These are phyloP conservation scores for Pythium scleroteichum DNA, from an alignment of 352 stramenopile species.

Conservation along the genomic window DNA sequence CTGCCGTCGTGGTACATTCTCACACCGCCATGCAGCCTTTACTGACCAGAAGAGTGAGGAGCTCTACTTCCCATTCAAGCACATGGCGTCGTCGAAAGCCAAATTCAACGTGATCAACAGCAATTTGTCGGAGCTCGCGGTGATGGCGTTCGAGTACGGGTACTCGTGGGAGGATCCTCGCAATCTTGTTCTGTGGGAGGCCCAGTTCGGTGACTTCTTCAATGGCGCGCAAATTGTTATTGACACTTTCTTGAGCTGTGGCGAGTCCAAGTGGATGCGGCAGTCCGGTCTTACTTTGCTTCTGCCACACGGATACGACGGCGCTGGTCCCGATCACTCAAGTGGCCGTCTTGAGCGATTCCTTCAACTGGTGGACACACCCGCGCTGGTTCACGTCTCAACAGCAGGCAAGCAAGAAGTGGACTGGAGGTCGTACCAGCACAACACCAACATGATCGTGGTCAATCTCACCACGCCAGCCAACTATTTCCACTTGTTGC, in stretches of 20 bases:
- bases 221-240: slow-evolving; percentile 90
- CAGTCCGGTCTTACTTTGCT: slow-evolving; percentile 84
- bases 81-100: slow-evolving; percentile 45
- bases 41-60: slow-evolving; percentile 80
- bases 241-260: slow-evolving; percentile 85
- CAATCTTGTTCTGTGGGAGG: slow-evolving; percentile 89
- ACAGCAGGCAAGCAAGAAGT: slow-evolving; percentile 35
- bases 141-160: slow-evolving; percentile 90
- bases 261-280: slow-evolving; percentile 90
- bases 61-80: slow-evolving; percentile 74
- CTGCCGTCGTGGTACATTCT: slow-evolving; percentile 88
- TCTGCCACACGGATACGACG: slow-evolving; percentile 88
- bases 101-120: slow-evolving; percentile 76
- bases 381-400: slow-evolving; percentile 40
- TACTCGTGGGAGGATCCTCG: slow-evolving; percentile 86
- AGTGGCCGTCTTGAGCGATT: slow-evolving; percentile 85
- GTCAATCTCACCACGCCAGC: slow-evolving; percentile 87
- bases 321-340: slow-evolving; percentile 86
- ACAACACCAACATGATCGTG: slow-evolving; percentile 87
- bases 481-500: slow-evolving; percentile 97
- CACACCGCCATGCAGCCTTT: slow-evolving; percentile 85
- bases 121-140: slow-evolving; percentile 84
- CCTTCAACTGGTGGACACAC: slow-evolving; percentile 83
- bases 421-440: slow-evolving; percentile 59
- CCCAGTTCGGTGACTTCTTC: slow-evolving; percentile 91